These are phyloP conservation scores for Aspergillus coremiiformis DNA, from an alignment of 495 filamentous ascomycete genomes.

Conservation along the genomic window DNA sequence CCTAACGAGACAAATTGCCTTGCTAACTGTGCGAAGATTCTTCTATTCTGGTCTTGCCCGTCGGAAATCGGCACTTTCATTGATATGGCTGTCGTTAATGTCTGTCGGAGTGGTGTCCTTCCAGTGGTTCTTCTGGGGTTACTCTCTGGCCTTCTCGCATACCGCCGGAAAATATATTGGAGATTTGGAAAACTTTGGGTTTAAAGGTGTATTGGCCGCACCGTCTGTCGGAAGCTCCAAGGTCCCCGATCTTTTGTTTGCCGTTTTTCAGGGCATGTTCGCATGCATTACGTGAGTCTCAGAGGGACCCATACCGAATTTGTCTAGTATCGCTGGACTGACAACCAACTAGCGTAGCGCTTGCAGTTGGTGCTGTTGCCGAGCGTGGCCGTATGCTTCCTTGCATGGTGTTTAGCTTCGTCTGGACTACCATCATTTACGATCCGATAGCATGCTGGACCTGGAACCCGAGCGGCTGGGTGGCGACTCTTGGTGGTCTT, in stretches of 20 bases:
- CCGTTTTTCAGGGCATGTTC: slow-evolving; percentile 98
- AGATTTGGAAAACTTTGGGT: slow-evolving; percentile 76
- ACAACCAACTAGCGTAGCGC: slow-evolving; percentile 55
- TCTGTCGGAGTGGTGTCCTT: slow-evolving; percentile 83
- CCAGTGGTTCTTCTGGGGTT: slow-evolving; percentile 99
- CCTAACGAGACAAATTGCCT: background rate
- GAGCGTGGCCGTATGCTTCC: slow-evolving; percentile 94
- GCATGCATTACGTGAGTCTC: slow-evolving; percentile 74
- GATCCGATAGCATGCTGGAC: slow-evolving; percentile 98
- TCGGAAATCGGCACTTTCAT: slow-evolving; percentile 85
- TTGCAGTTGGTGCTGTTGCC: slow-evolving; percentile 86
- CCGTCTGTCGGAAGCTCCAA: slow-evolving; percentile 75
- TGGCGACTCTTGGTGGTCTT: slow-evolving; percentile 71
- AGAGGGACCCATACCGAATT: background rate
- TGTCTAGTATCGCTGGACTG: background rate
- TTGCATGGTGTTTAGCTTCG: slow-evolving; percentile 89
- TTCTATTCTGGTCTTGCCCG: slow-evolving; percentile 98
- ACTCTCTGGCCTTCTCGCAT: slow-evolving; percentile 88
- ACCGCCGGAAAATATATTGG: slow-evolving; percentile 77
- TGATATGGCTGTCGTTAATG: slow-evolving; percentile 97
- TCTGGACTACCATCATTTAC: slow-evolving; percentile 93
- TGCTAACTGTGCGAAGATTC: slow-evolving; percentile 48
- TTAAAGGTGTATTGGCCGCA: slow-evolving; percentile 68
- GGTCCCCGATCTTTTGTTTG: slow-evolving; percentile 86
- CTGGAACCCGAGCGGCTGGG: slow-evolving; percentile 88